phyloP scores from a whole-genome alignment of 2,329 filamentous ascomycete genomes.

The Helminthosporium solani region DNA sequence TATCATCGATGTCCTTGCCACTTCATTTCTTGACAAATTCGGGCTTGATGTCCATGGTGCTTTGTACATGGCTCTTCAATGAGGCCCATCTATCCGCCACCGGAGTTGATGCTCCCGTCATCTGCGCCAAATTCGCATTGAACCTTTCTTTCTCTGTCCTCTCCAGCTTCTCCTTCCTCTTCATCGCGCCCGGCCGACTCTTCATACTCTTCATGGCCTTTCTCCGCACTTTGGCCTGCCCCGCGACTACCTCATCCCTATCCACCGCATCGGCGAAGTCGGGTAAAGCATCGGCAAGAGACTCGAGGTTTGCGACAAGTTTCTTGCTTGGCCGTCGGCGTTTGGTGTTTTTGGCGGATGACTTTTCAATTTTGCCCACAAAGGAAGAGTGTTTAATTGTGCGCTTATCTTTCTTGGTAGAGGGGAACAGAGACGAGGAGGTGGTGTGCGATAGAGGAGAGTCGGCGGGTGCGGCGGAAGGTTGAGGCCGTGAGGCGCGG shows the following conservation, averaged over 20 bases:
- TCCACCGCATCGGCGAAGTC: conserved; percentile 50
- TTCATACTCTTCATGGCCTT: conserved; percentile 75
- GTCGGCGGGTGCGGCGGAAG: conserved; percentile 32
- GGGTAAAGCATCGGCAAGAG: conserved; percentile 78
- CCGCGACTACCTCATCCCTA: conserved; percentile 32
- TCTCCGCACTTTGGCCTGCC: conserved; percentile 66
- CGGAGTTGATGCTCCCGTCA: conserved; percentile 49
- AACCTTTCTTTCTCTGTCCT: conserved; percentile 81
- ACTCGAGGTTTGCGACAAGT: conserved; percentile 71
- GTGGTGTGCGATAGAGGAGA: conserved; percentile 14
- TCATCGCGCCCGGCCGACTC: conserved; percentile 75
- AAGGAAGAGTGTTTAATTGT: conserved; percentile 79
- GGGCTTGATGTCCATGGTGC: conserved; percentile 85
- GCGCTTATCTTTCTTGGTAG: conserved; percentile 80
- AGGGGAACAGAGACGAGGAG: conserved; percentile 57
- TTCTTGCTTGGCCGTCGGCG: conserved; percentile 73
- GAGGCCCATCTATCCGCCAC: conserved; percentile 67
- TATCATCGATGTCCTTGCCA: neutral
- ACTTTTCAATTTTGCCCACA: conserved; percentile 72
- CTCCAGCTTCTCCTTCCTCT: conserved; percentile 78
- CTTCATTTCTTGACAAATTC: conserved; percentile 57
- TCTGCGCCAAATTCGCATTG: conserved; percentile 74
- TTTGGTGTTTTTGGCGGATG: conserved; percentile 57
- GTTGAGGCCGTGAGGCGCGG: conserved; percentile 23
- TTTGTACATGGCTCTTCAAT: conserved; percentile 77